Evolutionary conservation across 306 rosid genomes (phyloP).

Genomic region (Oxytropis ochrocephala): DNA sequence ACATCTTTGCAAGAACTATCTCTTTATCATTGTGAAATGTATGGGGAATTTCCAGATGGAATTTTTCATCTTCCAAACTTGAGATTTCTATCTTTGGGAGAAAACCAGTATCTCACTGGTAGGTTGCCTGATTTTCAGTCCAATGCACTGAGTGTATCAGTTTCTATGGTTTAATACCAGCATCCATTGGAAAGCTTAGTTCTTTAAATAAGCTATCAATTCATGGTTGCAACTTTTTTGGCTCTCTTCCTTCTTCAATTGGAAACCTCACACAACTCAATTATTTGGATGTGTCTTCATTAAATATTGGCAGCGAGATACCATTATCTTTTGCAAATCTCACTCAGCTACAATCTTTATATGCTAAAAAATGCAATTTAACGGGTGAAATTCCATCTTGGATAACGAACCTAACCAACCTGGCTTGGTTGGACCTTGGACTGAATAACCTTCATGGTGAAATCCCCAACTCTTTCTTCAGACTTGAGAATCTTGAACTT

Average conservation of each 20-base stretch:
- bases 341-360: neutral
- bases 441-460: too few relatives aligned
- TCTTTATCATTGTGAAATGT: too few relatives aligned
- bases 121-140: too few relatives aligned
- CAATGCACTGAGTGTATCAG: too few relatives aligned
- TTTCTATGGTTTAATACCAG: conserved; percentile 28
- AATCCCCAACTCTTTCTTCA: too few relatives aligned
- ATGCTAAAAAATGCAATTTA: neutral
- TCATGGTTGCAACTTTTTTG: neutral
- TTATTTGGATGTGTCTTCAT: neutral
- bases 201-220: neutral
- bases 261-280: conserved; percentile 1
- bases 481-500: too few relatives aligned
- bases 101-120: too few relatives aligned
- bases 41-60: too few relatives aligned
- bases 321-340: conserved; percentile 9
- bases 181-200: conserved; percentile 24
- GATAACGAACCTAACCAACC: conserved; percentile 11
- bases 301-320: conserved; percentile 13
- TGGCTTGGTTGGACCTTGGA: fast-evolving
- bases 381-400: conserved; percentile 12
- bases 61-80: too few relatives aligned
- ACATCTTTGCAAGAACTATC: too few relatives aligned
- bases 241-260: conserved; percentile 30
- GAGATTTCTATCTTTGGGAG: too few relatives aligned